Base-by-base conservation (phyloP, 441 rosid genomes). In the Brassica balearica region DNA sequence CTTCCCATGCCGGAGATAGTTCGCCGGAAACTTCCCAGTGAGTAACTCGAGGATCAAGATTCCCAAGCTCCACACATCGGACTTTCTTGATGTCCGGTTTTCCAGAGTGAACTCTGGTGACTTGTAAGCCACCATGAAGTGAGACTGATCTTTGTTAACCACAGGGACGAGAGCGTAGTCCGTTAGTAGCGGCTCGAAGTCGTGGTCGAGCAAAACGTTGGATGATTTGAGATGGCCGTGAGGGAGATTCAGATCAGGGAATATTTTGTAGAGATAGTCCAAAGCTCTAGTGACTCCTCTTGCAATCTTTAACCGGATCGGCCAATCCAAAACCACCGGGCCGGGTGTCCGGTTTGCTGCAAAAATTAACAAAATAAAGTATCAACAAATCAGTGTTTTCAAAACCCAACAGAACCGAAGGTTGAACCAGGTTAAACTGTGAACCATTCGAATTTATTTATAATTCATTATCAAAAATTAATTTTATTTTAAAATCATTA, bases 181-280 rank as follows among this genome's bases (percentile, higher is more conserved):
- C 1, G 88, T 83, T 67, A 92, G 51, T 1, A 89, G 77, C 0
- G 97, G 92, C 58, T 89, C 90, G 27, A 83, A 87, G 17, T 75
- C 63, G 1, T 81, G 72, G 81, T 88, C 85, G 5, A 95, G 86
- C 10, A 95, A 84, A 6, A 95, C 96, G 61, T 95, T 95, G 61
- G 96, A 92, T 11, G 98, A 92, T 80, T 92, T 93, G 41, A 92
- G 89, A 81, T 92, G 95, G 5, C 97, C 98, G 46, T 88, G 97
- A 41, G 97, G 94, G 3, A 91, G 82, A 15, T 87, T 48, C 27
- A 85, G 11, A 59, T 23, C 76, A 0, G 97, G 87, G 23, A 92
- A 85, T 23, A 88, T 91, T 67, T 75, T 70, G 84, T 84, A 86
- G 23, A 92, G 96, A 80, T 89, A 86, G n/a, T 82, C 88, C 73